Evolutionary conservation across 345 rosid species (phyloP).

Genomic region (Dipteronia dyeriana): DNA sequence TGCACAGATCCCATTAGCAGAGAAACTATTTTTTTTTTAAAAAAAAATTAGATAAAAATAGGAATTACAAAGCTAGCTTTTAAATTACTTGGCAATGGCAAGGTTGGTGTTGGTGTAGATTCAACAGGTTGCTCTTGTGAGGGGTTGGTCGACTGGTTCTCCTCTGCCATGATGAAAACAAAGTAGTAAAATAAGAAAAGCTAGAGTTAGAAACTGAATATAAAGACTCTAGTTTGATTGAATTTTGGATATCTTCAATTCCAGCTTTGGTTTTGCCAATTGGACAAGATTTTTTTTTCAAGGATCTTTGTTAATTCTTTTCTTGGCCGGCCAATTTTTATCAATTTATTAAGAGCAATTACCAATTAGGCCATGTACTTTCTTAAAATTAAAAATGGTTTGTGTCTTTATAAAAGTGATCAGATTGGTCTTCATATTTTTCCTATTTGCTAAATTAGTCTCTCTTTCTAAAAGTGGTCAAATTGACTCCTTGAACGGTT

Average conservation of each 20-base stretch:
- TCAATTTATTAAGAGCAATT: neutral
- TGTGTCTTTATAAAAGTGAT: too few relatives aligned
- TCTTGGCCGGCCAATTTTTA: constrained; percentile 5
- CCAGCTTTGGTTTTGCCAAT: constrained; percentile 13
- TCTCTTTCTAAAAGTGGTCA: too few relatives aligned
- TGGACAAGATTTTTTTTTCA: neutral
- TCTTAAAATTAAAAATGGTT: too few relatives aligned
- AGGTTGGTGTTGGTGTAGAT: constrained; percentile 17
- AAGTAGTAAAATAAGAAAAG: too few relatives aligned
- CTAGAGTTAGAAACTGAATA: neutral
- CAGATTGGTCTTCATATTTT: too few relatives aligned
- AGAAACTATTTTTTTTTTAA: too few relatives aligned
- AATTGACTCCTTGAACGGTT: too few relatives aligned
- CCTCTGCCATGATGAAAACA: constrained; percentile 22
- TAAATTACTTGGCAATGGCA: constrained; percentile 31
- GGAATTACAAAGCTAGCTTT: constrained; percentile 12
- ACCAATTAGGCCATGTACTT: too few relatives aligned
- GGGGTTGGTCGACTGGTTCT: constrained; percentile 15
- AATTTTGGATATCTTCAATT: neutral
- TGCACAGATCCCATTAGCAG: constrained; percentile 17
- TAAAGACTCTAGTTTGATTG: neutral
- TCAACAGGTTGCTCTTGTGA: constrained; percentile 4
- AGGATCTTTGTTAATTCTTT: neutral
- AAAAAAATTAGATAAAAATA: neutral
- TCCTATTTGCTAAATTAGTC: too few relatives aligned